phyloP scores from a whole-genome alignment of 176 grass and related monocot genomes.

The Ananas comosus region DNA sequence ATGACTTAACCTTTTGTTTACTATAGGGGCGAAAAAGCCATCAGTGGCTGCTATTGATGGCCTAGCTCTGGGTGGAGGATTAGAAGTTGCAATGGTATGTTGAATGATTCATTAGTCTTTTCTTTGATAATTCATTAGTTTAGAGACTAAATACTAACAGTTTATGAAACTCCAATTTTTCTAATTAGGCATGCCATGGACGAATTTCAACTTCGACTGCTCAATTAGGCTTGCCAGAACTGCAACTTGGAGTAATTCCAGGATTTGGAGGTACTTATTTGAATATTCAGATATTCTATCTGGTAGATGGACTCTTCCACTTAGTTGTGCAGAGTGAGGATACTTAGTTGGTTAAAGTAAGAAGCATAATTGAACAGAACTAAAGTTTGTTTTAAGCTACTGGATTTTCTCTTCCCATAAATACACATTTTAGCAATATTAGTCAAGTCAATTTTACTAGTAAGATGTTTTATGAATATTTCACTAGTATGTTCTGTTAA shows the following conservation, averaged over 20 bases:
- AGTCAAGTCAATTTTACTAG: too few relatives aligned
- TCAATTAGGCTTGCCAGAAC: constrained; percentile 79
- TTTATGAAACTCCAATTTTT: constrained; percentile 3
- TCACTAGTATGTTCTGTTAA: too few relatives aligned
- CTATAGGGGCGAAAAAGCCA: constrained; percentile 67
- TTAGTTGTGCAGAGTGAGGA: not conserved
- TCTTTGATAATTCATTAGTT: not conserved
- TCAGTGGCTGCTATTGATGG: constrained; percentile 92
- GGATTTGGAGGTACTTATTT: constrained; percentile 79
- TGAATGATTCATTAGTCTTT: constrained; percentile 11
- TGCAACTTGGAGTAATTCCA: constrained; percentile 78
- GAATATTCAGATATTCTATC: not conserved
- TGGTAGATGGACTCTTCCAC: not conserved
- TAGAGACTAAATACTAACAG: not conserved
- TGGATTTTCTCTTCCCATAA: too few relatives aligned
- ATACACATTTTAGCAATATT: too few relatives aligned
- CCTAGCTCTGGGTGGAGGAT: constrained; percentile 80
- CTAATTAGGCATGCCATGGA: constrained; percentile 82
- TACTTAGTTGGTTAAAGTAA: not conserved
- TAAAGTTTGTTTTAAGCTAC: too few relatives aligned
- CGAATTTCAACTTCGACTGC: constrained; percentile 73
- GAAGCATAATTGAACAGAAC: not conserved
- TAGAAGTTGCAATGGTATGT: constrained; percentile 90
- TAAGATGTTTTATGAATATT: too few relatives aligned
- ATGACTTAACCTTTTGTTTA: constrained; percentile 19